Evolutionary conservation across 192 early-diverging fungal species (phyloP).

Genomic region (Coemansia sp.): DNA sequence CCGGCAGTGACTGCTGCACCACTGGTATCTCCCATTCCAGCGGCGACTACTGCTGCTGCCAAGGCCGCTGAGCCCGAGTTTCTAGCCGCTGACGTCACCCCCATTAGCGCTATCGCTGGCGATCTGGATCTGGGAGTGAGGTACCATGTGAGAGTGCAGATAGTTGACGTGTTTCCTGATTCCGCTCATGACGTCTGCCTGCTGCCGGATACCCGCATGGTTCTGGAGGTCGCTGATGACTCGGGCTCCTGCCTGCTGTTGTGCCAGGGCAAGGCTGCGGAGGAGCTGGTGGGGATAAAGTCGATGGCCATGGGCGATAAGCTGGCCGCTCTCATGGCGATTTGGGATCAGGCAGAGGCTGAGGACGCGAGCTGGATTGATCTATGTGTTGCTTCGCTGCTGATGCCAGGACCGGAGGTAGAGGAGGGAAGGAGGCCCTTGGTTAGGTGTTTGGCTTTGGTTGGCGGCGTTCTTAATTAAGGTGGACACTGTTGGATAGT

Average conservation of each 20-base stretch:
- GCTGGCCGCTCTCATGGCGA: neutral
- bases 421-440: neutral
- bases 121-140: neutral
- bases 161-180: constrained; percentile 4
- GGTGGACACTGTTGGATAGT: too few relatives aligned
- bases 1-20: too few relatives aligned
- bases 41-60: too few relatives aligned
- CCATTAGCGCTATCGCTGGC: neutral
- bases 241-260: constrained; percentile 17
- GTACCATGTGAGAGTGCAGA: constrained; percentile 9
- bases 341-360: neutral
- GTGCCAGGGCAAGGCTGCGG: neutral
- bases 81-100: neutral
- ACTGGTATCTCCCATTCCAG: too few relatives aligned
- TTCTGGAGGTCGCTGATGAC: constrained; percentile 11
- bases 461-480: neutral
- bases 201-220: constrained; percentile 1
- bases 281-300: neutral
- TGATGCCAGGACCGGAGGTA: neutral
- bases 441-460: neutral
- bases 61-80: too few relatives aligned
- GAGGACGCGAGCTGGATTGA: neutral
- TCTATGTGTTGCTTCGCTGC: neutral
- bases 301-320: neutral
- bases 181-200: constrained; percentile 1